A percentile compares a stretch with the other conserved stretches of the same genome.
These are phyloP conservation scores for Edaphochlamys debaryana DNA, from an alignment of 139 green algal genomes.

Conservation along the genomic window DNA sequence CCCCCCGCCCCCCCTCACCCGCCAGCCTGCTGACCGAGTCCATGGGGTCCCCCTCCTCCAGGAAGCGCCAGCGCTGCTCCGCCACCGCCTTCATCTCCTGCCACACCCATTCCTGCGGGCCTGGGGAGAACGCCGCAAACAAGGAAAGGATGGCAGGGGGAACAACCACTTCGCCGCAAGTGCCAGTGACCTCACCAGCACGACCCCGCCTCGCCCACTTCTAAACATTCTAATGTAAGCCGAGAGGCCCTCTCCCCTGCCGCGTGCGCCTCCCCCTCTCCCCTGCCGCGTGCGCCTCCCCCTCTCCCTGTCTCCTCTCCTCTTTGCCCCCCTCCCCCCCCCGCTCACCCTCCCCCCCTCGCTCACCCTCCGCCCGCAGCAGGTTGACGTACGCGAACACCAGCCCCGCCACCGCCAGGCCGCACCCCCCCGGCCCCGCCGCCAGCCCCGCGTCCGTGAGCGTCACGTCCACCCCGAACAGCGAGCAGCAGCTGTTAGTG, in stretches of 20 bases:
- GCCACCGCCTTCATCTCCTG: conserved; percentile 83
- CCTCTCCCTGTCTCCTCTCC: no score
- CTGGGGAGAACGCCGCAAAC: conserved; percentile 5
- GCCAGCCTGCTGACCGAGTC: conserved; percentile 79
- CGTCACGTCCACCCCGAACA: conserved; percentile 82
- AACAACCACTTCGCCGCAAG: no score
- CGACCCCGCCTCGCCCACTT: no score
- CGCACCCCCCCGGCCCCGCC: conserved; percentile 70
- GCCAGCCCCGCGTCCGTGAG: conserved; percentile 85
- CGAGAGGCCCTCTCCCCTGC: no score
- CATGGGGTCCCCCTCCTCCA: conserved; percentile 88
- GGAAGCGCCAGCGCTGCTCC: conserved; percentile 42
- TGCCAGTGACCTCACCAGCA: no score
- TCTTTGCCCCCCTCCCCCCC: no score
- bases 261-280: no score
- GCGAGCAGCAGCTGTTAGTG: conserved; percentile 67
- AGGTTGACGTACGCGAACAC: conserved; percentile 91
- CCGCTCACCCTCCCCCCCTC: no score
- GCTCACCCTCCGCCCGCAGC: conserved; percentile 69
- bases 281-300: no score
- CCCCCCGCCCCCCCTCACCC: not conserved
- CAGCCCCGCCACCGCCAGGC: conserved; percentile 72
- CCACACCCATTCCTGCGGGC: conserved; percentile 88
- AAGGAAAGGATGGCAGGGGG: no score
- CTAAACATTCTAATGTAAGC: no score